These are phyloP conservation scores for Agaricus subrufescens DNA, from an alignment of 768 basidiomycete genomes.

Conservation along the genomic window DNA sequence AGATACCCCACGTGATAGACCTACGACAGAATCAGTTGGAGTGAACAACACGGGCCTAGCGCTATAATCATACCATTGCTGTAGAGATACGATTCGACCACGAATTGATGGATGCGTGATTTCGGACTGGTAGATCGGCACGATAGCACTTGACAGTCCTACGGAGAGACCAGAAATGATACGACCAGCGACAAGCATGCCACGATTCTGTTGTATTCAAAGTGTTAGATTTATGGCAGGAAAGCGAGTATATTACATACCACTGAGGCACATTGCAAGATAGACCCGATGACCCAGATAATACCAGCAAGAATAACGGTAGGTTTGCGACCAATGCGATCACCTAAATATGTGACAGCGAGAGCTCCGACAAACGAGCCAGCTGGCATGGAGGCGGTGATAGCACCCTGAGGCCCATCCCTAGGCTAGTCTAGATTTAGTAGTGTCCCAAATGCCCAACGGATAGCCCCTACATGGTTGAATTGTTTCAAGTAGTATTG, in stretches of 20 bases:
- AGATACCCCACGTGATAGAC: constrained; percentile 76
- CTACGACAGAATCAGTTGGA: constrained; percentile 11
- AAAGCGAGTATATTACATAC: constrained; percentile 20
- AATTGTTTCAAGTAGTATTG: constrained; percentile 32
- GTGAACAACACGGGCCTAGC: not conserved
- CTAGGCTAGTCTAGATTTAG: constrained; percentile 30
- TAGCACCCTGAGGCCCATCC: constrained; percentile 60
- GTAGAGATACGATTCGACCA: constrained; percentile 70
- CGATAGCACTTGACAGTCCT: constrained; percentile 59
- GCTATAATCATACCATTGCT: constrained; percentile 48
- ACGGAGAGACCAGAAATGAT: constrained; percentile 66
- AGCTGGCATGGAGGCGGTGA: constrained; percentile 77
- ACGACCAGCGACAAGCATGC: constrained; percentile 72
- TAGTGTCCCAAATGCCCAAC: not conserved
- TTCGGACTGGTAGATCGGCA: constrained; percentile 74
- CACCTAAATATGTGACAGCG: constrained; percentile 57
- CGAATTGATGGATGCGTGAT: constrained; percentile 69
- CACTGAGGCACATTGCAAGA: constrained; percentile 62
- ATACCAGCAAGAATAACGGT: constrained; percentile 63
- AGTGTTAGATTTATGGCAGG: not conserved
- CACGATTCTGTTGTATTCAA: constrained; percentile 44
- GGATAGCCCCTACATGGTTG: constrained; percentile 22
- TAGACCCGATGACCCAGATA: constrained; percentile 69
- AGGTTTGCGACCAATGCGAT: constrained; percentile 59
- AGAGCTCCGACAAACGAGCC: constrained; percentile 68